Conservation (phyloP, 2,329 filamentous ascomycete genomes). For the Colletotrichum echinochloae region DNA sequence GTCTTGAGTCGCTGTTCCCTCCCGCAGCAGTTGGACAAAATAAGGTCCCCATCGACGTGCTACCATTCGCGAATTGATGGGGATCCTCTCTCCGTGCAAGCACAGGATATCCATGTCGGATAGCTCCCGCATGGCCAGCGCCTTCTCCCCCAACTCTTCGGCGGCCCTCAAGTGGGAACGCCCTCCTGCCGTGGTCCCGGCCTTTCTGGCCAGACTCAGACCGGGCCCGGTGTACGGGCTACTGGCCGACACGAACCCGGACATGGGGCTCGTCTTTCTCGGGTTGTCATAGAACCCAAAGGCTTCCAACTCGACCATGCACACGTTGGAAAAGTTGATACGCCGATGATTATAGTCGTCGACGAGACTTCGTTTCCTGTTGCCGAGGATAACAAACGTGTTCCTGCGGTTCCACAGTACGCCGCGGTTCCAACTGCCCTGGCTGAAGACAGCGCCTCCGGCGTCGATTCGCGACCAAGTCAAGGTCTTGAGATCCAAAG, state of each 20-base stretch:
- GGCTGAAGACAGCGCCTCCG: slow-evolving; percentile 91
- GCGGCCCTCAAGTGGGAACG: slow-evolving; percentile 81
- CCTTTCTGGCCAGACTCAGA: slow-evolving; percentile 68
- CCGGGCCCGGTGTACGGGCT: slow-evolving; percentile 71
- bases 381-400: slow-evolving; percentile 94
- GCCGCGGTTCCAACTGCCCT: slow-evolving; percentile 97
- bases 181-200: slow-evolving; percentile 78
- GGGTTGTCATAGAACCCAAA: slow-evolving; percentile 99
- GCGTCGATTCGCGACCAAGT: slow-evolving; percentile 98
- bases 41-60: slow-evolving; percentile 93
- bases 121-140: slow-evolving; percentile 83
- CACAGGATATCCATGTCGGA: slow-evolving; percentile 97
- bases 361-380: slow-evolving; percentile 91
- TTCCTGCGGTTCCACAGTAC: slow-evolving; percentile 94
- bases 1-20: slow-evolving; percentile 79
- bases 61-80: slow-evolving; percentile 91
- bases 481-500: slow-evolving; percentile 86
- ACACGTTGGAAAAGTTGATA: slow-evolving; percentile 97
- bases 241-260: slow-evolving; percentile 87
- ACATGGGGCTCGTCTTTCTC: slow-evolving; percentile 80
- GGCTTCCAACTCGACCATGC: slow-evolving; percentile 95
- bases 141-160: slow-evolving; percentile 86
- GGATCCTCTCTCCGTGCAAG: slow-evolving; percentile 89
- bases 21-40: slow-evolving; percentile 90
- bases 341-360: slow-evolving; percentile 98